Percentiles rank a stretch among this genome's conserved stretches.
phyloP scores from a whole-genome alignment of 1,139 yeast genomes.

The Torulaspora globosa region DNA sequence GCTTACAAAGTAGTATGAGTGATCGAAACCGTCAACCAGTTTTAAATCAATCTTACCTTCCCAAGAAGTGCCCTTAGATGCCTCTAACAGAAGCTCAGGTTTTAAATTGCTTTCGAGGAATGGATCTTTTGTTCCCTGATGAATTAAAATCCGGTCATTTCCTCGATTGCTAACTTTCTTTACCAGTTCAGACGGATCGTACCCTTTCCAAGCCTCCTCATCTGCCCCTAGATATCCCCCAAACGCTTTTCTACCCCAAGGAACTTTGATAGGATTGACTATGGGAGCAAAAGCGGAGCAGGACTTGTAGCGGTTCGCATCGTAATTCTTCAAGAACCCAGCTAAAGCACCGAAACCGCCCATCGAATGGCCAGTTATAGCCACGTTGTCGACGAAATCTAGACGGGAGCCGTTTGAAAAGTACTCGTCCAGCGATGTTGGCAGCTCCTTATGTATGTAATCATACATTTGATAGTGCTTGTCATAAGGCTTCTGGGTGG shows the following conservation, averaged over 20 bases:
- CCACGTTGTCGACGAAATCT: slow-evolving; percentile 47
- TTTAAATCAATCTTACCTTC: slow-evolving; percentile 58
- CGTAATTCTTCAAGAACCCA: slow-evolving; percentile 68
- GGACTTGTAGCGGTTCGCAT: slow-evolving; percentile 51
- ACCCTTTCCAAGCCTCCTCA: slow-evolving; percentile 54
- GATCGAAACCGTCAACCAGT: slow-evolving; percentile 82
- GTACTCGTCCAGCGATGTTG: slow-evolving; percentile 41
- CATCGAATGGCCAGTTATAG: slow-evolving; percentile 95
- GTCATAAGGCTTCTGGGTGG: slow-evolving; percentile 68
- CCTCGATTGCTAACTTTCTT: slow-evolving; percentile 45
- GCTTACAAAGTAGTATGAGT: slow-evolving; percentile 81
- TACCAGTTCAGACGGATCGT: slow-evolving; percentile 79
- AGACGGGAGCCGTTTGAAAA: slow-evolving; percentile 39
- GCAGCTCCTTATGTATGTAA: slow-evolving; percentile 74
- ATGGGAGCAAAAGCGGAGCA: slow-evolving; percentile 93
- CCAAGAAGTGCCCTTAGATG: slow-evolving; percentile 56
- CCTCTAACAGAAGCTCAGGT: slow-evolving; percentile 69
- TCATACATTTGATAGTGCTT: slow-evolving; percentile 80
- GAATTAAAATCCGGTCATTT: slow-evolving; percentile 60
- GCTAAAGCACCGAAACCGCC: slow-evolving; percentile 94
- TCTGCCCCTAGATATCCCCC: slow-evolving; percentile 69
- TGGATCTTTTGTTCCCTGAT: slow-evolving; percentile 74
- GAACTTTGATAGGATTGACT: slow-evolving; percentile 66
- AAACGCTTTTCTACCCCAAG: slow-evolving; percentile 88
- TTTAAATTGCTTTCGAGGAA: slow-evolving; percentile 68